Evolutionary conservation across 1,284 basidiomycete genomes (phyloP).

Genomic region (Pascua guehoae): DNA sequence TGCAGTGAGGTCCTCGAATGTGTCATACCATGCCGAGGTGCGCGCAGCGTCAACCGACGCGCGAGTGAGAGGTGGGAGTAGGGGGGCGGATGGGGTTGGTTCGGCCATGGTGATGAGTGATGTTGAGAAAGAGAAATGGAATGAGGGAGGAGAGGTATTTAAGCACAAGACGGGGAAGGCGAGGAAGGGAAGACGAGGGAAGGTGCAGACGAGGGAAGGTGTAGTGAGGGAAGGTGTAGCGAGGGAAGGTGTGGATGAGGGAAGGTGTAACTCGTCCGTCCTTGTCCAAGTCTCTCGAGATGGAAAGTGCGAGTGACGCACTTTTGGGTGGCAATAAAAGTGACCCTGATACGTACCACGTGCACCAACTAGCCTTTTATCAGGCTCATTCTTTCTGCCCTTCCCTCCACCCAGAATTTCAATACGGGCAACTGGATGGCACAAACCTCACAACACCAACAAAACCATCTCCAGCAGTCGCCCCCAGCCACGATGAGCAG

Average conservation of each 20-base stretch:
- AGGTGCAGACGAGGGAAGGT: too few relatives aligned
- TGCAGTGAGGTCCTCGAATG: conserved; percentile 66
- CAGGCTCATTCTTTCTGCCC: not conserved
- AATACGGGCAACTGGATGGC: not conserved
- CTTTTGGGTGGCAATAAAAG: too few relatives aligned
- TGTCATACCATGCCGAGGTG: conserved; percentile 83
- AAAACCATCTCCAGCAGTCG: not conserved
- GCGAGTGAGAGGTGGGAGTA: conserved; percentile 12
- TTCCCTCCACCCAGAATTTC: conserved; percentile 5
- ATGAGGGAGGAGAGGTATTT: not conserved
- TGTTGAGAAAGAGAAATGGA: not conserved
- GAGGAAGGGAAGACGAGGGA: too few relatives aligned
- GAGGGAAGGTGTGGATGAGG: too few relatives aligned
- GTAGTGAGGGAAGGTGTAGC: too few relatives aligned
- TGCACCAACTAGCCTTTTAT: conserved; percentile 1
- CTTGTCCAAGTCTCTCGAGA: too few relatives aligned
- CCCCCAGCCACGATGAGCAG: conserved; percentile 52
- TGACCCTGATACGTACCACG: not conserved
- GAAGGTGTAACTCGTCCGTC: too few relatives aligned
- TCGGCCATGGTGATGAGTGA: conserved; percentile 13
- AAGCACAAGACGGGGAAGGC: too few relatives aligned
- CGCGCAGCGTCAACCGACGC: conserved; percentile 60
- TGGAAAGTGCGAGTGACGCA: too few relatives aligned
- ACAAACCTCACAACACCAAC: not conserved
- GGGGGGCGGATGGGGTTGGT: conserved; percentile 1